Base-by-base conservation (phyloP, 805 yeast species). In the Candida sonorensis region DNA sequence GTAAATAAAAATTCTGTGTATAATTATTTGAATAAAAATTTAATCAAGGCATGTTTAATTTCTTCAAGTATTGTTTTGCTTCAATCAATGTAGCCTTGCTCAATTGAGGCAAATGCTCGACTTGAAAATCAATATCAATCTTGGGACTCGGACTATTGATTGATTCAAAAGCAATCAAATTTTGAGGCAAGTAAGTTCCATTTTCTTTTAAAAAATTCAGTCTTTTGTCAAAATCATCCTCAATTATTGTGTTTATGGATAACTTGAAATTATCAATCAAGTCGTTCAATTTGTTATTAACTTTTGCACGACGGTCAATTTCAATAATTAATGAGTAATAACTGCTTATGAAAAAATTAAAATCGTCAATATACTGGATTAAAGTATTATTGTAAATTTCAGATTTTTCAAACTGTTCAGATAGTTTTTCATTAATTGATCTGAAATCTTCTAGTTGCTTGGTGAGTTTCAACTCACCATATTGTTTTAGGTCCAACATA, bases 101-200 rank as follows among this genome's bases (percentile, higher is more conserved):
- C 15, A 53, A 23, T 9, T 23, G 30, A 1, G 58, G 59, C 11
- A 54, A 32, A 2, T 24, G 23, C 27, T 54, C 58, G 11, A 36
- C 21, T 9, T 43, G 38, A 29, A 45, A 46, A 15, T 34, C 29
- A 16, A 54, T 36, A 11, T 42, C 45, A 10, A 55, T 33, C 13
- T 35, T 29, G 1, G 59, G 55, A 3, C 46, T 36, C 2, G 40
- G 25, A n/a, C 44, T 42, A 30, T 40, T 46, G 25, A 55, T 41
- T 19, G 51, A 17, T 13, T 33, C 36, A 7, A 42, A 34, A 29
- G 46, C 53, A 9, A 57, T 36, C 23, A 59, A 45, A 33, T 57
- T 52, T 24, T 47, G 52, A 1, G 88, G 88, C 10, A 80, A 54
- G 40, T 53, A 79, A 25, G 68, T 69, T 0, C 78, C 80, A 52